Conservation (phyloP, 2,329 filamentous ascomycete genomes). For the Exserohilum turcica region DNA sequence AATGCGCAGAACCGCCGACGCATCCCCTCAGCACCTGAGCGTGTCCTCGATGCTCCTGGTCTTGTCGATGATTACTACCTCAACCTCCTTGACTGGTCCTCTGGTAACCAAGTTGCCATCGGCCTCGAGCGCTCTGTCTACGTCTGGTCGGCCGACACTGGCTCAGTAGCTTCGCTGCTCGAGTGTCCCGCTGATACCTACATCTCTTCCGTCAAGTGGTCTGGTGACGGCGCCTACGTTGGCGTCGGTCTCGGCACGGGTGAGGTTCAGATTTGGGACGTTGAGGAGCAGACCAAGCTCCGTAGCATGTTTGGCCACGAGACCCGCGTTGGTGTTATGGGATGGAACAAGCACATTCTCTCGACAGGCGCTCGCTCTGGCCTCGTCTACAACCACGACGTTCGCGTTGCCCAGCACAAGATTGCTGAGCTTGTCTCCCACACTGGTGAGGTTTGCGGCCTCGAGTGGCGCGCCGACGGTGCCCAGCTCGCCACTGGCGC, state of each 20-base stretch:
- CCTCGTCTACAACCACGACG: constrained; percentile 97
- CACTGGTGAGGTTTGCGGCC: constrained; percentile 95
- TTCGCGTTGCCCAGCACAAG: constrained; percentile 97
- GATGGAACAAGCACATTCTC: constrained; percentile 97
- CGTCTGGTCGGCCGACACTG: constrained; percentile 96
- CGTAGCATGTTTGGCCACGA: constrained; percentile 99
- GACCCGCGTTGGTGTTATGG: constrained; percentile 93
- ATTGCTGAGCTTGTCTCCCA: constrained; percentile 95
- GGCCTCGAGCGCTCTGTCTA: constrained; percentile 97
- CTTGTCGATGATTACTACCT: constrained; percentile 99
- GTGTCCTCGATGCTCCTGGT: constrained; percentile 93
- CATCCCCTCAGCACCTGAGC: constrained; percentile 92
- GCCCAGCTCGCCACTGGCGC: constrained; percentile 96
- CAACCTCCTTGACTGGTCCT: constrained; percentile 98
- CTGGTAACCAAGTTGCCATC: constrained; percentile 96
- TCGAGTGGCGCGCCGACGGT: constrained; percentile 96
- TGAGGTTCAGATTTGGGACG: constrained; percentile 99
- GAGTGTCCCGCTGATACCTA: constrained; percentile 92
- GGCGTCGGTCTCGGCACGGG: constrained; percentile 92
- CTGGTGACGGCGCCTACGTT: constrained; percentile 93
- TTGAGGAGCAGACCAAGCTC: constrained; percentile 91
- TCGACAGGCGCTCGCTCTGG: constrained; percentile 94
- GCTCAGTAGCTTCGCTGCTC: constrained; percentile 83
- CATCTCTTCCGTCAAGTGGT: constrained; percentile 98
- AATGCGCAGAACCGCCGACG: constrained; percentile 88